These are phyloP conservation scores for Alternaria arborescens DNA, from an alignment of 2,329 filamentous ascomycete genomes.

Conservation along the genomic window DNA sequence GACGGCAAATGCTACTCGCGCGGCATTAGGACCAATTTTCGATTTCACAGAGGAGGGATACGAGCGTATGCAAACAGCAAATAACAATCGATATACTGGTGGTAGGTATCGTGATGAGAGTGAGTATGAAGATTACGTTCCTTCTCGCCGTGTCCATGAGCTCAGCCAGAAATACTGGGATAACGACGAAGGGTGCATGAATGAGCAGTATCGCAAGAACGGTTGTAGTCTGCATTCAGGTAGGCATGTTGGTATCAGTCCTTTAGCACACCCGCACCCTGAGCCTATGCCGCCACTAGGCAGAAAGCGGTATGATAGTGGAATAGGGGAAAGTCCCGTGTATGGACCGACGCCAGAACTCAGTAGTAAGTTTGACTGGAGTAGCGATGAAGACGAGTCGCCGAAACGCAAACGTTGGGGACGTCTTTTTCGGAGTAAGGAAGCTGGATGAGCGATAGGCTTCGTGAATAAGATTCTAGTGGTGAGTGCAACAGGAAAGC, in stretches of 20 bases:
- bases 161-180: constrained; percentile 24
- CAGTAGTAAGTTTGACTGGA: constrained; percentile 7
- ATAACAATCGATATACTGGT: neutral
- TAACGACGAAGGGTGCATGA: constrained; percentile 15
- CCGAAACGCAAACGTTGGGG: neutral
- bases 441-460: neutral
- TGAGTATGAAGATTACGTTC: constrained; percentile 12
- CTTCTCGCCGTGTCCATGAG: constrained; percentile 25
- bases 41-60: constrained; percentile 15
- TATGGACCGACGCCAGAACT: constrained; percentile 2
- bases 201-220: neutral
- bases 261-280: neutral
- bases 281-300: neutral
- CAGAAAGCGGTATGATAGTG: neutral
- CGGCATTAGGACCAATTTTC: constrained; percentile 19
- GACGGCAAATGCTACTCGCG: constrained; percentile 21
- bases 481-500: neutral
- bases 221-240: neutral
- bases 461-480: neutral
- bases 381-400: neutral
- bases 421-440: neutral
- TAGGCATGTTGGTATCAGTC: neutral
- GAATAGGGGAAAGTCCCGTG: neutral
- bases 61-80: neutral
- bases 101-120: neutral